A percentile compares a stretch with the other conserved stretches of the same genome.
Evolutionary conservation across 78 protist species (phyloP).

Genomic region (Corallochytrium limacisporum): DNA sequence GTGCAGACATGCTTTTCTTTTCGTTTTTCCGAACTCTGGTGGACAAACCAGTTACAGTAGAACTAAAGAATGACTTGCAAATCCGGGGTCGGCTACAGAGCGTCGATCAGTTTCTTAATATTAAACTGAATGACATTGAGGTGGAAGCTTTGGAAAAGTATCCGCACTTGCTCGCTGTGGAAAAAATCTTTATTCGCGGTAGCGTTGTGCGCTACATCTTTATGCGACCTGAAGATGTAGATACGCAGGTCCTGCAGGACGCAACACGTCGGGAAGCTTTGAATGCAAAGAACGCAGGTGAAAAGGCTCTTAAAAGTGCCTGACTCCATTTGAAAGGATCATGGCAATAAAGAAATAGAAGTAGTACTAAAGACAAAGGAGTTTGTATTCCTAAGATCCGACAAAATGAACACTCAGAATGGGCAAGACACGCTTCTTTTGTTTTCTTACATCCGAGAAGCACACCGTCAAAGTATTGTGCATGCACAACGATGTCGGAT

Average conservation of each 20-base stretch:
- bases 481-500: too few relatives aligned
- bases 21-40: slow-evolving; percentile 83
- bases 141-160: slow-evolving; percentile 61
- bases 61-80: slow-evolving; percentile 65
- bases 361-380: too few relatives aligned
- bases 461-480: too few relatives aligned
- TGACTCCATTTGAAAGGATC: too few relatives aligned
- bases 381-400: too few relatives aligned
- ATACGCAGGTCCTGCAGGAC: slow-evolving; percentile 82
- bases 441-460: too few relatives aligned
- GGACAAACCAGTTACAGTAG: slow-evolving; percentile 71
- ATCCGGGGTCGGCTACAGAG: slow-evolving; percentile 68
- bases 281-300: too few relatives aligned
- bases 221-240: slow-evolving; percentile 69
- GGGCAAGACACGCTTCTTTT: too few relatives aligned
- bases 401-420: too few relatives aligned
- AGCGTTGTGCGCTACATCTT: slow-evolving; percentile 84
- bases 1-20: slow-evolving; percentile 76
- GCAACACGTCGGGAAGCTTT: too few relatives aligned
- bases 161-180: slow-evolving; percentile 84
- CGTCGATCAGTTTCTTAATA: slow-evolving; percentile 87
- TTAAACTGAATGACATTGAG: slow-evolving; percentile 56
- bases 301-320: too few relatives aligned
- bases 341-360: too few relatives aligned
- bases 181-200: slow-evolving; percentile 87